Evolutionary conservation across 2,329 filamentous ascomycete species (phyloP).

Genomic region (Trichoderma oligosporum): DNA sequence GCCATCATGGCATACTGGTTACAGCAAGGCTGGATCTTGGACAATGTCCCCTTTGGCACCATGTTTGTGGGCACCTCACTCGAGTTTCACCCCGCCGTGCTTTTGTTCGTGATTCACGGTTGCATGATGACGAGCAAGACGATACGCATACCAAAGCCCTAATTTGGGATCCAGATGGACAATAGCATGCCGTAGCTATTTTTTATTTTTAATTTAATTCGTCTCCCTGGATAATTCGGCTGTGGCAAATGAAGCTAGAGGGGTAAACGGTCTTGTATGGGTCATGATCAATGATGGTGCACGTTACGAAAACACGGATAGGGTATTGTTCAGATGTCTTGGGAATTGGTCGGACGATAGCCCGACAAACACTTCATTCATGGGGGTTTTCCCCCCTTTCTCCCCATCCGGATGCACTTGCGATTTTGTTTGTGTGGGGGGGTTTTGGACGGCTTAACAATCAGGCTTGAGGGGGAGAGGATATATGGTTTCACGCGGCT

Average conservation of each 20-base stretch:
- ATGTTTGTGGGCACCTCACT: conserved; percentile 62
- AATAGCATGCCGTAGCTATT: not conserved
- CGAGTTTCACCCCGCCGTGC: conserved; percentile 80
- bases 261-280: conserved; percentile 5
- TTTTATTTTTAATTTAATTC: not conserved
- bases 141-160: conserved; percentile 89
- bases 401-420: not conserved
- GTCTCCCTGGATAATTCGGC: conserved; percentile 12
- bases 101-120: conserved; percentile 82
- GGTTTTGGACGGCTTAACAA: not conserved
- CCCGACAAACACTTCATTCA: not conserved
- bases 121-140: conserved; percentile 95
- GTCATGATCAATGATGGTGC: conserved; percentile 9
- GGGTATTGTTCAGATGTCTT: not conserved
- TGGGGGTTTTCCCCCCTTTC: not conserved
- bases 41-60: conserved; percentile 72
- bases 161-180: conserved; percentile 21
- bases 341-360: not conserved
- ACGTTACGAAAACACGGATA: not conserved
- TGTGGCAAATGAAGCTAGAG: conserved; percentile 8
- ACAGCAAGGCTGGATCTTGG: conserved; percentile 71
- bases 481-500: conserved; percentile 14
- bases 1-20: conserved; percentile 88
- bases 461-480: conserved; percentile 3
- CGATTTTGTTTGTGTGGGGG: not conserved